Conservation (phyloP, 164 flowering plant genomes). For the Santalum album region DNA sequence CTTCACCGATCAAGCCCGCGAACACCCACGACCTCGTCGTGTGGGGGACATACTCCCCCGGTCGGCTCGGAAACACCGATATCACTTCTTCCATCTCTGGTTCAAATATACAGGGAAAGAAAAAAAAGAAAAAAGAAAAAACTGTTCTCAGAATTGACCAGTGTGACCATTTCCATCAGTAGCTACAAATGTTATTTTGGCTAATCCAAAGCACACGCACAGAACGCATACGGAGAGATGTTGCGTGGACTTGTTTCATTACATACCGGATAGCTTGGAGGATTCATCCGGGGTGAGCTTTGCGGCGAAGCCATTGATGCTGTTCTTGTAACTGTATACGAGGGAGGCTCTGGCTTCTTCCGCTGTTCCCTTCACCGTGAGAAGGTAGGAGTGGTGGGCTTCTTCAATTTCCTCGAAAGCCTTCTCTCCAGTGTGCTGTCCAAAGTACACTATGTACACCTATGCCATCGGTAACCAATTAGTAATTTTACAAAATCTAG, state of each 20-base stretch:
- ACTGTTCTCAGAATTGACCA: too few species aligned
- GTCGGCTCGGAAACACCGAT: constrained; percentile 33
- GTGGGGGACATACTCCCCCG: constrained; percentile 39
- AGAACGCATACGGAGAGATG: too few species aligned
- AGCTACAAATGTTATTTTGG: too few species aligned
- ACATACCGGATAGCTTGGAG: constrained; percentile 43
- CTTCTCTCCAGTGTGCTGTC: constrained; percentile 47
- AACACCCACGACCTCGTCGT: constrained; percentile 93
- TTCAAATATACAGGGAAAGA: too few species aligned
- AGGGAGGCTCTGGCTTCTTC: constrained; percentile 63
- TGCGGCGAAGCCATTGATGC: constrained; percentile 92
- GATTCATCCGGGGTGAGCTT: constrained; percentile 64
- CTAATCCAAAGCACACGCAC: too few species aligned
- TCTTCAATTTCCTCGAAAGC: constrained; percentile 51
- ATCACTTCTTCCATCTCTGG: constrained; percentile 71
- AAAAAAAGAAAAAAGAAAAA: not conserved
- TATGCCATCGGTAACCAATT: too few species aligned
- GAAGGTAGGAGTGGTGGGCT: constrained; percentile 47
- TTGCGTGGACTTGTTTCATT: too few species aligned
- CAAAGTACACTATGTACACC: constrained; percentile 71
- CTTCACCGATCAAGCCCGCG: constrained; percentile 19
- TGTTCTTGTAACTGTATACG: constrained; percentile 78
- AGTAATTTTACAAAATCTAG: too few species aligned
- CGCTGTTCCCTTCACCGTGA: constrained; percentile 44
- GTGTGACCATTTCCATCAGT: too few species aligned